A percentile compares a stretch with the other conserved stretches of the same genome.
phyloP scores from a whole-genome alignment of 352 stramenopile species.

The Pythium brassicae region DNA sequence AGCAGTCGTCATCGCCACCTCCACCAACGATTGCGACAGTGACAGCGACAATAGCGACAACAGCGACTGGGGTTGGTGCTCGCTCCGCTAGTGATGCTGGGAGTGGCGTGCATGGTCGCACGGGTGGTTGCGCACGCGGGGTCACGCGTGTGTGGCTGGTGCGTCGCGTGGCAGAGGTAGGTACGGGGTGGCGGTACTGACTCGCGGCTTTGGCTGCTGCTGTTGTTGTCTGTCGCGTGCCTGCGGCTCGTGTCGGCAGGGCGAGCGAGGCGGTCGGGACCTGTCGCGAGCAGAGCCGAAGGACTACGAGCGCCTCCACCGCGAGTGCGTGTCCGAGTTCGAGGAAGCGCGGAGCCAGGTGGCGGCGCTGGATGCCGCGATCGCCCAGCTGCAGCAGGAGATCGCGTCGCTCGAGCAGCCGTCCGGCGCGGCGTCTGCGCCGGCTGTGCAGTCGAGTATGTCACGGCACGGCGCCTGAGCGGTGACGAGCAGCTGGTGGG shows the following conservation, averaged over 20 bases:
- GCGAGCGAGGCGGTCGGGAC: not conserved
- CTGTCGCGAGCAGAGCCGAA: slow-evolving; percentile 3
- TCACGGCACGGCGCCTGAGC: not conserved
- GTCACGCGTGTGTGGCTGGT: not conserved
- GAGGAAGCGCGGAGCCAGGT: slow-evolving; percentile 9
- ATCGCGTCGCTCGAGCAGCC: slow-evolving; percentile 10
- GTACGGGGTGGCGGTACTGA: not conserved
- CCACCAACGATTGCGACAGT: not conserved
- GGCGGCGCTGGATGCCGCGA: slow-evolving; percentile 4
- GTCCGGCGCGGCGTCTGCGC: not conserved
- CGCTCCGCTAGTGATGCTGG: not conserved
- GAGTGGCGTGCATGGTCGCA: not conserved
- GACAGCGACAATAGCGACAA: not conserved
- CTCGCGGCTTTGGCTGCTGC: not conserved
- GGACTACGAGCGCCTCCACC: slow-evolving; percentile 6
- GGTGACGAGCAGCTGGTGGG: not conserved
- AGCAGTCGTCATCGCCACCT: not conserved
- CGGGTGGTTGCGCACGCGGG: not conserved
- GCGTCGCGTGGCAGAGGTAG: not conserved
- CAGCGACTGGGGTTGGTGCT: not conserved
- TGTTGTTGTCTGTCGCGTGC: not conserved
- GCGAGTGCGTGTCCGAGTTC: slow-evolving; percentile 6
- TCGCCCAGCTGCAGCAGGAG: slow-evolving; percentile 6
- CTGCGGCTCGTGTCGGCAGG: not conserved
- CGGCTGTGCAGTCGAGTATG: not conserved